Evolutionary conservation across 2,329 filamentous ascomycete species (phyloP).

Genomic region (Aspergillus oerlinghausenensis): DNA sequence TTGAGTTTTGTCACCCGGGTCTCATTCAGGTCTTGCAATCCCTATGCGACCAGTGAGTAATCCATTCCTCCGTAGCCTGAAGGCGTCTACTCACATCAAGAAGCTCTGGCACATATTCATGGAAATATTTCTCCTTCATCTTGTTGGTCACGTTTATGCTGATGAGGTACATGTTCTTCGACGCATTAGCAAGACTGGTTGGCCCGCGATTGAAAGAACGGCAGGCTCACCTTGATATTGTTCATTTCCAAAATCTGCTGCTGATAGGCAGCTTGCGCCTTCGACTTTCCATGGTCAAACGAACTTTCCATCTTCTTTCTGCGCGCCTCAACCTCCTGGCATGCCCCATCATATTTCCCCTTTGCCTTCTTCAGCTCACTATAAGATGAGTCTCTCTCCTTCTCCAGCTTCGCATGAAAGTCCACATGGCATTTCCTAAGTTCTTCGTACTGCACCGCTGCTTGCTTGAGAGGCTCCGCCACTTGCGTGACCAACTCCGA

Average conservation of each 20-base stretch:
- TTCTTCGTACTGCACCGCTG: slow-evolving; percentile 76
- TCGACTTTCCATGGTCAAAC: slow-evolving; percentile 80
- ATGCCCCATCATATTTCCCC: slow-evolving; percentile 84
- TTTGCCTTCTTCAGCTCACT: slow-evolving; percentile 85
- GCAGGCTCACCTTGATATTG: slow-evolving; percentile 64
- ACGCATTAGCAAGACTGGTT: slow-evolving; percentile 19
- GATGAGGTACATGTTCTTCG: slow-evolving; percentile 86
- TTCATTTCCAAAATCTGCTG: slow-evolving; percentile 94
- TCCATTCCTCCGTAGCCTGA: neutral
- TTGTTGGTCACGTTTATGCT: slow-evolving; percentile 96
- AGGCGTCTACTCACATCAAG: slow-evolving; percentile 62
- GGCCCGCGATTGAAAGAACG: neutral
- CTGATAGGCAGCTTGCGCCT: slow-evolving; percentile 86
- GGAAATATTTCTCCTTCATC: slow-evolving; percentile 94
- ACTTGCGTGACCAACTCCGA: slow-evolving; percentile 73
- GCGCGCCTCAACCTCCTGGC: slow-evolving; percentile 89
- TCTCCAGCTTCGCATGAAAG: slow-evolving; percentile 81
- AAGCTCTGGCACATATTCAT: slow-evolving; percentile 91
- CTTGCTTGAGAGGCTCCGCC: slow-evolving; percentile 77
- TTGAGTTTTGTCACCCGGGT: slow-evolving; percentile 82
- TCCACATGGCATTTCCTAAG: slow-evolving; percentile 86
- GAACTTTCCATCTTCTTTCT: slow-evolving; percentile 92
- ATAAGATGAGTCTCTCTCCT: slow-evolving; percentile 80
- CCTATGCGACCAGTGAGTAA: slow-evolving; percentile 32
- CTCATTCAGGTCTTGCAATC: slow-evolving; percentile 86